phyloP scores from a whole-genome alignment of 2,329 filamentous ascomycete genomes.

The Phoma sp. region DNA sequence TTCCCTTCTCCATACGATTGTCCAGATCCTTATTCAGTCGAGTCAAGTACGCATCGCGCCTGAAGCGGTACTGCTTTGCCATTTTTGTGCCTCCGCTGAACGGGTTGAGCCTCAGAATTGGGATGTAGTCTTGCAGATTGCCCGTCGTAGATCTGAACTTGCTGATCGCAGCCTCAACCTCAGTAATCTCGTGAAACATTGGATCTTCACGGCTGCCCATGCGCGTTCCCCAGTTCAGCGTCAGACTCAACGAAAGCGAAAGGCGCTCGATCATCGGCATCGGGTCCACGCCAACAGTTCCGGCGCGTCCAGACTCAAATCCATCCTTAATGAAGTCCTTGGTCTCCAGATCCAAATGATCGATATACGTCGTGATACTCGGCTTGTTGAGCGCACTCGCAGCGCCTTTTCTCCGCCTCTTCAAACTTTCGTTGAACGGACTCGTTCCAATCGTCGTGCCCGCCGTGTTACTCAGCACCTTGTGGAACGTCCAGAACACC shows the following conservation, averaged over 20 bases:
- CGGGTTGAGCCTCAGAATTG: slow-evolving; percentile 65
- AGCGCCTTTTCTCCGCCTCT: slow-evolving; percentile 68
- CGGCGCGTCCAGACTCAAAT: slow-evolving; percentile 62
- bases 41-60: slow-evolving; percentile 66
- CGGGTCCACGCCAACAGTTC: slow-evolving; percentile 63
- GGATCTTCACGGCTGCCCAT: slow-evolving; percentile 65
- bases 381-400: slow-evolving; percentile 70
- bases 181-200: slow-evolving; percentile 67
- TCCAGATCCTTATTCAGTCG: slow-evolving; percentile 65
- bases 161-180: slow-evolving; percentile 67
- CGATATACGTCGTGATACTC: slow-evolving; percentile 67
- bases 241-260: slow-evolving; percentile 66
- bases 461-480: slow-evolving; percentile 67
- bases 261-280: slow-evolving; percentile 73
- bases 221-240: slow-evolving; percentile 70
- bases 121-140: slow-evolving; percentile 68
- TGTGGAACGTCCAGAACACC: slow-evolving; percentile 56
- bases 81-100: slow-evolving; percentile 64
- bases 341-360: slow-evolving; percentile 68
- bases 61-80: slow-evolving; percentile 65
- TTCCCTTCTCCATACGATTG: slow-evolving; percentile 65
- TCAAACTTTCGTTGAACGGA: slow-evolving; percentile 69
- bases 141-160: slow-evolving; percentile 66
- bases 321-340: slow-evolving; percentile 68
- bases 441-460: slow-evolving; percentile 73